phyloP scores from a whole-genome alignment of 2,329 filamentous ascomycete species.

The Cladophialophora psammophila region DNA sequence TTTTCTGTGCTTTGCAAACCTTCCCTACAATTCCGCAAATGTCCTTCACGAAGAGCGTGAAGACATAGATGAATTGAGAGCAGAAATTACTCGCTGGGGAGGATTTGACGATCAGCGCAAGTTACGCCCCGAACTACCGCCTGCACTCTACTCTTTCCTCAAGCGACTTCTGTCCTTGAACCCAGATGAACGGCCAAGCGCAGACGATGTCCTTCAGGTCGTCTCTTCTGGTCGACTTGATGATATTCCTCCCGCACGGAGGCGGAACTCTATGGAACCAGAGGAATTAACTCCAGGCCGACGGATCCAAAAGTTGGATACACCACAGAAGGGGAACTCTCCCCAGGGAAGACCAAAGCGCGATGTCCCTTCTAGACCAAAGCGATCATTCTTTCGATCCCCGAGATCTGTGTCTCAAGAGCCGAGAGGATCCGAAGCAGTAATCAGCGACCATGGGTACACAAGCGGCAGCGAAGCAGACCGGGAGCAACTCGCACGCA shows the following conservation, averaged over 20 bases:
- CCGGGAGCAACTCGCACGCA: background rate
- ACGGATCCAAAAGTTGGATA: constrained; percentile 37
- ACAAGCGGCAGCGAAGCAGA: constrained; percentile 27
- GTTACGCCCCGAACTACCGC: constrained; percentile 80
- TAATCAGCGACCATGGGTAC: constrained; percentile 9
- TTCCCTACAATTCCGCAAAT: constrained; percentile 87
- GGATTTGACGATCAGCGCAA: constrained; percentile 82
- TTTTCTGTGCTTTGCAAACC: constrained; percentile 91
- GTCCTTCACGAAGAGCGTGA: constrained; percentile 88
- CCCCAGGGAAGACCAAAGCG: constrained; percentile 19
- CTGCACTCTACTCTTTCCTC: constrained; percentile 83
- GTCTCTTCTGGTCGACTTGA: constrained; percentile 70
- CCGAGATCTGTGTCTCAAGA: constrained; percentile 23
- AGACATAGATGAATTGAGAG: constrained; percentile 82
- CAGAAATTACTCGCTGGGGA: constrained; percentile 84
- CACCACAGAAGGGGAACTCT: constrained; percentile 32
- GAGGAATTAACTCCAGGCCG: constrained; percentile 39
- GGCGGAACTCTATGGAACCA: constrained; percentile 33
- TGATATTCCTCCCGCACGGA: constrained; percentile 32
- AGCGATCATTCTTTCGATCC: constrained; percentile 14
- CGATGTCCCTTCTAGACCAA: constrained; percentile 17
- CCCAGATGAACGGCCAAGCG: constrained; percentile 78
- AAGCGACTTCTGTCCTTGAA: constrained; percentile 80
- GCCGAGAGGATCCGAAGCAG: constrained; percentile 11
- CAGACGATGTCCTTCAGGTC: constrained; percentile 80